phyloP scores from a whole-genome alignment of 1,284 basidiomycete species.

The Tilletia indica region DNA sequence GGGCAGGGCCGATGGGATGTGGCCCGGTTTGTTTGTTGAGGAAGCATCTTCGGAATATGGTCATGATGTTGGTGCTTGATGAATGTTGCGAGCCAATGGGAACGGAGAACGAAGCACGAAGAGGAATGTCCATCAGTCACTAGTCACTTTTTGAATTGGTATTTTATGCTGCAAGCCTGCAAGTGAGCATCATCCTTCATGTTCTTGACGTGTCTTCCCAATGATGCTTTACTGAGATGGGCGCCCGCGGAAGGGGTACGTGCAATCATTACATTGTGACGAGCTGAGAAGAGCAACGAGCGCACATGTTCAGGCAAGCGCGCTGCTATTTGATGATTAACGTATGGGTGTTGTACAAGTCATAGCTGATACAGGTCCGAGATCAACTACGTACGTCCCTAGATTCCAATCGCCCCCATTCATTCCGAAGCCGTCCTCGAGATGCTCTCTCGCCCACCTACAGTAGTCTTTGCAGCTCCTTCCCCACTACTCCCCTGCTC shows the following conservation, averaged over 20 bases:
- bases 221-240: too few species aligned
- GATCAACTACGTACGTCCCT: background rate
- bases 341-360: background rate
- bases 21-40: background rate
- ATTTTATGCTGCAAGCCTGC: too few species aligned
- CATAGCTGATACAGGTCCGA: background rate
- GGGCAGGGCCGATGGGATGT: background rate
- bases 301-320: background rate
- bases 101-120: background rate
- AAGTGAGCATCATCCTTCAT: too few species aligned
- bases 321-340: background rate
- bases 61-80: too few species aligned
- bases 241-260: background rate
- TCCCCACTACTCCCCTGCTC: background rate
- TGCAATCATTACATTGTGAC: background rate
- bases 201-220: too few species aligned
- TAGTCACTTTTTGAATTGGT: too few species aligned
- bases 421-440: conserved; percentile 1
- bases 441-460: background rate
- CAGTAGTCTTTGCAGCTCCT: background rate
- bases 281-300: background rate
- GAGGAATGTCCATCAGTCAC: too few species aligned
- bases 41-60: background rate
- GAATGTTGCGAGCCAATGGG: background rate
- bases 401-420: background rate